Evolutionary conservation across 306 rosid genomes (phyloP).

Genomic region (Cucumis melo): DNA sequence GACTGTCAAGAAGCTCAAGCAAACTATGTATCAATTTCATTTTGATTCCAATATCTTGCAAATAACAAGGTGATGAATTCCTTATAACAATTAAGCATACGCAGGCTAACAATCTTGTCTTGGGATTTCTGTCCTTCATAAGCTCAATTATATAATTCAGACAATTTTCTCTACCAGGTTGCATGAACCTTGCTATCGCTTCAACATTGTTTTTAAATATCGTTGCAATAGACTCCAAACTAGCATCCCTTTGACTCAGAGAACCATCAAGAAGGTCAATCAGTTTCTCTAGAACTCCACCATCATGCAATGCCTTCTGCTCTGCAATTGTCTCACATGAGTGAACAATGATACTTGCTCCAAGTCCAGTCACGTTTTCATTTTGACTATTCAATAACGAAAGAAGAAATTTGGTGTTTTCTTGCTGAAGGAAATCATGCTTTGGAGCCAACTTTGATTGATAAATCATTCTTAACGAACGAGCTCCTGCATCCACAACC

Average conservation of each 20-base stretch:
- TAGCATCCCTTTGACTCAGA: constrained; percentile 69
- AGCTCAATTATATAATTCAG: constrained; percentile 56
- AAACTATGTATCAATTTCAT: constrained; percentile 62
- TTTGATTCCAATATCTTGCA: constrained; percentile 70
- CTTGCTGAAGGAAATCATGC: constrained; percentile 46
- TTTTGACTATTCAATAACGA: constrained; percentile 61
- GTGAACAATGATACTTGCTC: constrained; percentile 77
- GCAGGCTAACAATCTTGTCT: constrained; percentile 74
- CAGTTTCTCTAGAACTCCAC: constrained; percentile 62
- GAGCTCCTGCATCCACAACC: constrained; percentile 90
- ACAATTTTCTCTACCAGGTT: constrained; percentile 42
- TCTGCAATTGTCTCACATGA: constrained; percentile 57
- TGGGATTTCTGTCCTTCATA: constrained; percentile 56
- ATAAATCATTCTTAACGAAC: constrained; percentile 79
- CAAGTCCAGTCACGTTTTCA: constrained; percentile 76
- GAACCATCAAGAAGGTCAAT: constrained; percentile 68
- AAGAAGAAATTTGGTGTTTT: constrained; percentile 57
- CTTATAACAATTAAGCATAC: constrained; percentile 67
- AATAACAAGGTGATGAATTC: constrained; percentile 54
- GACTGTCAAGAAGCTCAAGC: constrained; percentile 89
- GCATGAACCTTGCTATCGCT: constrained; percentile 58
- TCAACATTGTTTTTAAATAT: constrained; percentile 46
- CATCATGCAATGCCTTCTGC: constrained; percentile 43
- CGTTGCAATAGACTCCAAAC: constrained; percentile 76
- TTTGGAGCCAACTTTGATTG: constrained; percentile 90